Percentiles rank a stretch among this genome's conserved stretches.
Evolutionary conservation across 805 yeast genomes (phyloP).

Genomic region (Pichia sporocuriosa): DNA sequence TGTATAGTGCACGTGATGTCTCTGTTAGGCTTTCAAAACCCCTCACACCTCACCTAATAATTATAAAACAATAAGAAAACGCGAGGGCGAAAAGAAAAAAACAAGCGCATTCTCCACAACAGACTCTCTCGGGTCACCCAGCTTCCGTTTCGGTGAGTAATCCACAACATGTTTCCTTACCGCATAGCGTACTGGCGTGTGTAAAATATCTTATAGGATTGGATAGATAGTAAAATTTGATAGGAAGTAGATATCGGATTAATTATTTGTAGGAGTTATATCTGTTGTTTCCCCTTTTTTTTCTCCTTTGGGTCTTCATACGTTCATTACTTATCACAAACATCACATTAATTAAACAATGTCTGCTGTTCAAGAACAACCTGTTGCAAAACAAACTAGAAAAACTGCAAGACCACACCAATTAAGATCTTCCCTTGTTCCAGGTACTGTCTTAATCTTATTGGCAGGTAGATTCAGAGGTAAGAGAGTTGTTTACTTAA

Average conservation of each 20-base stretch:
- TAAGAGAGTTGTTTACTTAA: slow-evolving; percentile 97
- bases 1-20: background rate
- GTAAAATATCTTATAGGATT: no score
- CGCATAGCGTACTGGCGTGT: no score
- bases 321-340: background rate
- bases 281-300: background rate
- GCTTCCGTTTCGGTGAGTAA: no score
- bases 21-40: background rate
- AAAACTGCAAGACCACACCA: slow-evolving; percentile 89
- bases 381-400: slow-evolving; percentile 84
- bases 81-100: no score
- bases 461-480: slow-evolving; percentile 99
- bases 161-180: no score
- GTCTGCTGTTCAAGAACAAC: slow-evolving; percentile 67
- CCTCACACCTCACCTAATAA: slow-evolving; percentile 11
- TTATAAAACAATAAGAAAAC: no score
- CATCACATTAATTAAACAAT: slow-evolving; percentile 14
- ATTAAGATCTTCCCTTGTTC: slow-evolving; percentile 66
- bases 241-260: no score
- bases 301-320: background rate
- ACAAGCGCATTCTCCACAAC: no score
- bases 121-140: no score
- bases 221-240: no score
- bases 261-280: no score
- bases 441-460: slow-evolving; percentile 59